Evolutionary conservation across 2,329 filamentous ascomycete species (phyloP).

Genomic region (Hypocreales sp.): DNA sequence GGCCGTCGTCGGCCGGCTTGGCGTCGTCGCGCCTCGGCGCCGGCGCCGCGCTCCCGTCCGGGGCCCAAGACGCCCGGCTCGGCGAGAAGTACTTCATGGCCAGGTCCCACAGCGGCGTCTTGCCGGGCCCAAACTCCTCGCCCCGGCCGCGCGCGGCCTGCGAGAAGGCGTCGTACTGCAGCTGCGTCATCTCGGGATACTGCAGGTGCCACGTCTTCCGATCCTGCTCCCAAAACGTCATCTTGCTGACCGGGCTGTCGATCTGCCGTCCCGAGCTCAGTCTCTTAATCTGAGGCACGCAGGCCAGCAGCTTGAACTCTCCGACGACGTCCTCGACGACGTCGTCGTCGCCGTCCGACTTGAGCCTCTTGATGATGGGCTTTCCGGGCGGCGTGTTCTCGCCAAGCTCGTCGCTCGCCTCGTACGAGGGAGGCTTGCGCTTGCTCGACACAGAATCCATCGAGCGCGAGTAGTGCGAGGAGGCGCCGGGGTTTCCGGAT

Average conservation of each 20-base stretch:
- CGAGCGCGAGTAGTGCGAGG: conserved; percentile 11
- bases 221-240: conserved; percentile 41
- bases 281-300: conserved; percentile 31
- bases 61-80: conserved; percentile 11
- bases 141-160: conserved; percentile 31
- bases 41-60: conserved; percentile 5
- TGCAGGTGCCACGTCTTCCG: conserved; percentile 41
- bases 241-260: conserved; percentile 39
- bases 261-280: conserved; percentile 39
- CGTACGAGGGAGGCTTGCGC: conserved; percentile 31
- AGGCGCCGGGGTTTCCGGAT: conserved; percentile 5
- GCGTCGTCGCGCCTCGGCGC: conserved; percentile 10
- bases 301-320: conserved; percentile 30
- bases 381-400: conserved; percentile 19
- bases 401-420: conserved; percentile 37
- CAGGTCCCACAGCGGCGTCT: conserved; percentile 35
- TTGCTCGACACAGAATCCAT: conserved; percentile 35
- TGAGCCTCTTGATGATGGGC: conserved; percentile 38
- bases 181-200: conserved; percentile 48
- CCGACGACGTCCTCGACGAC: conserved; percentile 18
- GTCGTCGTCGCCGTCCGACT: conserved; percentile 28
- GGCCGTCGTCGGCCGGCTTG: conserved; percentile 10
- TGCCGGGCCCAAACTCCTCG: conserved; percentile 37
- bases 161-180: conserved; percentile 40
- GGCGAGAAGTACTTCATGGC: conserved; percentile 45